phyloP scores from a whole-genome alignment of 2,329 filamentous ascomycete genomes.

The Daldinia sp. region DNA sequence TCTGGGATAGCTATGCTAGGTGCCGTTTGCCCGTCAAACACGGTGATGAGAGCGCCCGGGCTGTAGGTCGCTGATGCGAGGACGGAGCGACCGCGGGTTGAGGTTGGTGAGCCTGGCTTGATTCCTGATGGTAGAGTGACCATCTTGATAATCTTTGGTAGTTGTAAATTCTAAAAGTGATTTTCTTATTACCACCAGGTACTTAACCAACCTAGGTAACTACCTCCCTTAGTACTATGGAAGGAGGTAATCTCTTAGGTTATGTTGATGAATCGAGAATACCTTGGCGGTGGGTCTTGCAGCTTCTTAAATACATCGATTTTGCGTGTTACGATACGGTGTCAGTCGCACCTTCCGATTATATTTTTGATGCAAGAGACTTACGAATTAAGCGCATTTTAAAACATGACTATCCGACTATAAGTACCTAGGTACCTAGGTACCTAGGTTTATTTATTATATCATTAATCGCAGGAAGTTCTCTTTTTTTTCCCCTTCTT shows the following conservation, averaged over 20 bases:
- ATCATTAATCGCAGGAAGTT: too few relatives aligned
- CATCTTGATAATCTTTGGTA: background rate
- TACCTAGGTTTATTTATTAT: too few relatives aligned
- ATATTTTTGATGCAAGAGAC: background rate
- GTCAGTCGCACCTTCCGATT: background rate
- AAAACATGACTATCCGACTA: too few relatives aligned
- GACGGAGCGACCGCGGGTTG: conserved; percentile 55
- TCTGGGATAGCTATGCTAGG: conserved; percentile 59
- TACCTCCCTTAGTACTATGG: too few relatives aligned
- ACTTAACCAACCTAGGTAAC: too few relatives aligned
- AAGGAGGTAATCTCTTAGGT: too few relatives aligned
- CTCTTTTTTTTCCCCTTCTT: too few relatives aligned
- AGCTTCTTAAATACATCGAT: background rate
- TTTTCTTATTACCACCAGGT: too few relatives aligned
- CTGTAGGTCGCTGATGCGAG: conserved; percentile 52
- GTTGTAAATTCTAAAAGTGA: too few relatives aligned
- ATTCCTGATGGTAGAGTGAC: conserved; percentile 30
- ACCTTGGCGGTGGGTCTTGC: too few relatives aligned
- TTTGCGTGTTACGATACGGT: background rate
- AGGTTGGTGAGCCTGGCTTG: conserved; percentile 12
- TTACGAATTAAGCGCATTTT: background rate
- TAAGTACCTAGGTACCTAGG: too few relatives aligned
- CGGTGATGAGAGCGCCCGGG: conserved; percentile 57
- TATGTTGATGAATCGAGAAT: too few relatives aligned
- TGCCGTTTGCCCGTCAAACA: conserved; percentile 47